These are phyloP conservation scores for Exidia glandulosa DNA, from an alignment of 768 basidiomycete genomes.

Conservation along the genomic window DNA sequence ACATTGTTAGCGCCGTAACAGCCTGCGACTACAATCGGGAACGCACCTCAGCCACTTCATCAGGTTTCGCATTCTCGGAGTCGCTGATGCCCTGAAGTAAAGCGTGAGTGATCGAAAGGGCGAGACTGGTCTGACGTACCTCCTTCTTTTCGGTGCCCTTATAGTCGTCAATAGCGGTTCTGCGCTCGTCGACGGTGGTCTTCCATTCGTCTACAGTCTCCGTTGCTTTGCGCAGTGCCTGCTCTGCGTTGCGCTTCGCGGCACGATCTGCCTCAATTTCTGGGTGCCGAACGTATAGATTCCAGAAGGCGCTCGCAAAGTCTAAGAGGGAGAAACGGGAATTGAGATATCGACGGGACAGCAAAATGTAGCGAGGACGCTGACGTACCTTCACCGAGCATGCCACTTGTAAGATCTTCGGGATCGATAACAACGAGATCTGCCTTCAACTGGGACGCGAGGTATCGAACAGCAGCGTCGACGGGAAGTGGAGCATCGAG, in stretches of 20 bases:
- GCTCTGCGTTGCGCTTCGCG: not conserved
- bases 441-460: constrained; percentile 15
- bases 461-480: not conserved
- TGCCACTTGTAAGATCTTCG: constrained; percentile 73
- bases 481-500: not conserved
- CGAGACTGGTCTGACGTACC: no score
- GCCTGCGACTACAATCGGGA: no score
- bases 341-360: not conserved
- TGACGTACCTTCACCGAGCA: constrained; percentile 67
- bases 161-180: no score
- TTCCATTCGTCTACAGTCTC: not conserved
- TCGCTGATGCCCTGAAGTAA: no score
- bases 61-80: no score
- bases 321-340: not conserved
- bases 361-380: constrained; percentile 2
- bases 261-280: not conserved
- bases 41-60: no score
- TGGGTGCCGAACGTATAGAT: not conserved
- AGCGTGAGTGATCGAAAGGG: no score
- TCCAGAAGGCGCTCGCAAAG: not conserved
- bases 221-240: not conserved
- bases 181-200: not conserved
- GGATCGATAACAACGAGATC: constrained; percentile 81
- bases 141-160: no score
- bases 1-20: no score